Base-by-base conservation (phyloP, 805 yeast genomes). In the Starmerella kuoi region DNA sequence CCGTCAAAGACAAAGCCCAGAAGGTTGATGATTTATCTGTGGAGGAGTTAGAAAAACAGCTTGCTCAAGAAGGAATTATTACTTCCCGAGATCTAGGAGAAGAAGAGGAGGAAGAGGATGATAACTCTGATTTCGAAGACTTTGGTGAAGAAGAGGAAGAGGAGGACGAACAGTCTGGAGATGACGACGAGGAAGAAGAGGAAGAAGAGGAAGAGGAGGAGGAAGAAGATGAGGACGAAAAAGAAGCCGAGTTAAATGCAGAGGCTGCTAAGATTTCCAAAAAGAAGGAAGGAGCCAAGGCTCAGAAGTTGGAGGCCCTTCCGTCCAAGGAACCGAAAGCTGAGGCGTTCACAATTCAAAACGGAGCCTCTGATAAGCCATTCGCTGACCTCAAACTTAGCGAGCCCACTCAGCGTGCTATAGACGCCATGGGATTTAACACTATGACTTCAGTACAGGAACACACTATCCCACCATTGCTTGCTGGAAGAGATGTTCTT, bases 401-500 rank as follows among this genome's bases (percentile, higher is more conserved):
- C 3, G 79, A 70, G 45, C 88, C 86, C 42, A 87, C 97, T 2
- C 59, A 77, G 57, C 75, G 77, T 56, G 88, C 95, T 19, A 77
- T 91, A 51, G 68, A 69, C 31, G 79, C 76, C 26, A 83, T 91
- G 95, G 96, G 95, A 1, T 91, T 91, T 65, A 69, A 74, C 12
- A 79, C 67, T 40, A 84, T 91, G 96, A 93, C 99, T 1, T 76
- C 78, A 49, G 97, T 91, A 8, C 99, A 91, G 64, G 79, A 94
- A 22, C 77, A 88, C 64, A 86, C 98, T 11, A 91, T 91, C 42
- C 97, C 98, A 5, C 97, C 98, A 9, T 69, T 91, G 48, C 65
- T 93, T 49, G 96, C 97, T 1, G 98, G 98, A 34, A 76, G 88
- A 54, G 99, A 91, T 64, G 97, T 93, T 18, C 70, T 91, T 41